These are phyloP conservation scores for Xylaria hypoxylon DNA, from an alignment of 2,329 filamentous ascomycete species.

Conservation along the genomic window DNA sequence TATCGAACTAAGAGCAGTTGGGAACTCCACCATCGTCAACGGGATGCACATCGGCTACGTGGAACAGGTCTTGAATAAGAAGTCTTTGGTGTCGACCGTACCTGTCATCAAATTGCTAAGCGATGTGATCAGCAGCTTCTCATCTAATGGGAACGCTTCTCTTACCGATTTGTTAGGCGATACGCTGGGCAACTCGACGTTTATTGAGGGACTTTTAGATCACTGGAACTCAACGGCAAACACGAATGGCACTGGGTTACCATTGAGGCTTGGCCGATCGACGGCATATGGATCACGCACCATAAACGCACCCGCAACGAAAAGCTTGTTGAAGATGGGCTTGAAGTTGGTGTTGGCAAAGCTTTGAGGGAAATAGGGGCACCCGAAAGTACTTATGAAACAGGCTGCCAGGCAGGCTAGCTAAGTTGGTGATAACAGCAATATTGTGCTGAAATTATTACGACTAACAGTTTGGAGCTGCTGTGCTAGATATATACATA, in stretches of 20 bases:
- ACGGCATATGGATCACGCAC: slow-evolving; percentile 37
- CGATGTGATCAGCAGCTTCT: slow-evolving; percentile 54
- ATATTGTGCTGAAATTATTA: slow-evolving; percentile 12
- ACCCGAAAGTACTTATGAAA: slow-evolving; percentile 27
- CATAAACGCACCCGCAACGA: slow-evolving; percentile 42
- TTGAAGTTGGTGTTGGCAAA: slow-evolving; percentile 46
- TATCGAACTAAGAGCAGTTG: slow-evolving; percentile 56
- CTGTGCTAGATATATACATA: slow-evolving; percentile 15
- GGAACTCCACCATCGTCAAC: slow-evolving; percentile 57
- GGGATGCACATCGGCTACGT: slow-evolving; percentile 58
- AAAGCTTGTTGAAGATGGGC: slow-evolving; percentile 49
- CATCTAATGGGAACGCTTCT: slow-evolving; percentile 45
- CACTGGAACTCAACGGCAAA: slow-evolving; percentile 51
- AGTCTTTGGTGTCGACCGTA: slow-evolving; percentile 52
- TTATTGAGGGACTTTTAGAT: slow-evolving; percentile 53
- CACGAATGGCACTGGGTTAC: slow-evolving; percentile 21
- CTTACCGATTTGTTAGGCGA: slow-evolving; percentile 53
- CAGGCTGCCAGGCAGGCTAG: slow-evolving; percentile 16
- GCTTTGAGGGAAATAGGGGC: slow-evolving; percentile 30
- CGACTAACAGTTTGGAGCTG: slow-evolving; percentile 24
- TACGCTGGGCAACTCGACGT: slow-evolving; percentile 55
- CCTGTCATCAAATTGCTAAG: slow-evolving; percentile 55
- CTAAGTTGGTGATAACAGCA: slow-evolving; percentile 19
- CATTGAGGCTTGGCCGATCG: slow-evolving; percentile 23
- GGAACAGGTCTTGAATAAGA: slow-evolving; percentile 58